phyloP scores from a whole-genome alignment of 2,329 filamentous ascomycete genomes.

The Calonectria pseudoreteaudii region DNA sequence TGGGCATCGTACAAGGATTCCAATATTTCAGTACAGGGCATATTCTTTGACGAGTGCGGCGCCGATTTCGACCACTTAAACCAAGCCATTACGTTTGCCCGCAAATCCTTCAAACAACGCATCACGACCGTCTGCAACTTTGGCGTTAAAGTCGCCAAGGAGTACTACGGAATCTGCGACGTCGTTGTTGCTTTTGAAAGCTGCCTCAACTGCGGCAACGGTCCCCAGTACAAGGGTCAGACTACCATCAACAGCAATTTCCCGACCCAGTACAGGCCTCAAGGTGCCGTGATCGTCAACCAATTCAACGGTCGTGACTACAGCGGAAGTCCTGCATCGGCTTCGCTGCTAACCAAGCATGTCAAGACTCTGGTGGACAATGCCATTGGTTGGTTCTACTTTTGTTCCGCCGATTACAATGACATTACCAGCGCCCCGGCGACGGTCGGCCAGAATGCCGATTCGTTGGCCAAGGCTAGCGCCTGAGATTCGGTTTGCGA shows the following conservation, averaged over 20 bases:
- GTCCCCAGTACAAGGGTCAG: constrained; percentile 30
- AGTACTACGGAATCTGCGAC: constrained; percentile 40
- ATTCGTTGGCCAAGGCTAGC: constrained; percentile 5
- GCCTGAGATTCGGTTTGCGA: background rate
- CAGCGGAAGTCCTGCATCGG: background rate
- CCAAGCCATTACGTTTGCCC: constrained; percentile 28
- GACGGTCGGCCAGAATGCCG: constrained; percentile 19
- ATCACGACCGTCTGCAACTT: constrained; percentile 41
- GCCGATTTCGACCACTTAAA: constrained; percentile 32
- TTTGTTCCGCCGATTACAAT: constrained; percentile 20
- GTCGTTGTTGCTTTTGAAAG: constrained; percentile 42
- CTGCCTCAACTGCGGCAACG: constrained; percentile 33
- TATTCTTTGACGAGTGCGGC: constrained; percentile 38
- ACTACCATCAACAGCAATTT: constrained; percentile 33
- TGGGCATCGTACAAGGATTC: constrained; percentile 29
- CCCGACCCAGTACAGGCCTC: background rate
- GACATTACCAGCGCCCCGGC: constrained; percentile 12
- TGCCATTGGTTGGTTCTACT: constrained; percentile 21
- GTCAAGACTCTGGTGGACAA: background rate
- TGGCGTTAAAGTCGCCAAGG: constrained; percentile 21
- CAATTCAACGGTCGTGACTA: constrained; percentile 28
- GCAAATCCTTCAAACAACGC: constrained; percentile 4
- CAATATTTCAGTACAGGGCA: constrained; percentile 34
- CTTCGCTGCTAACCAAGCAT: constrained; percentile 6
- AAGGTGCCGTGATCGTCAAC: constrained; percentile 35